Evolutionary conservation across 2,329 filamentous ascomycete genomes (phyloP).

Genomic region (Alternaria consortialis): DNA sequence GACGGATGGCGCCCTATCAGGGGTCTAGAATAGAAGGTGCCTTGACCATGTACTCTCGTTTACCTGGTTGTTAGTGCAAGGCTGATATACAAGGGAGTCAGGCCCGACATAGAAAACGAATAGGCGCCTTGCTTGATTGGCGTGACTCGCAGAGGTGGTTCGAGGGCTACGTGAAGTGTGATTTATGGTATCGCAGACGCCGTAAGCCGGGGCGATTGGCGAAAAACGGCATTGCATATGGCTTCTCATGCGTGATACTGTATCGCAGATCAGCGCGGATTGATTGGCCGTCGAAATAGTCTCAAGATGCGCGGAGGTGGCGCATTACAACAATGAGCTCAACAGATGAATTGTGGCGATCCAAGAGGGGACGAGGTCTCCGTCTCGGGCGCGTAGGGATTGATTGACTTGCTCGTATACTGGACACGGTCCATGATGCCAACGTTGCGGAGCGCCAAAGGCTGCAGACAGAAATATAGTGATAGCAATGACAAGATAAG

Average conservation of each 20-base stretch:
- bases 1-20: slow-evolving; percentile 41
- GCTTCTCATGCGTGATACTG: slow-evolving; percentile 33
- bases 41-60: slow-evolving; percentile 22
- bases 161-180: slow-evolving; percentile 16
- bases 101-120: slow-evolving; percentile 35
- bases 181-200: slow-evolving; percentile 24
- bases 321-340: slow-evolving; percentile 31
- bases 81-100: slow-evolving; percentile 30
- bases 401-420: slow-evolving; percentile 50
- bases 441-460: slow-evolving; percentile 30
- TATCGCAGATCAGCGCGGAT: slow-evolving; percentile 45
- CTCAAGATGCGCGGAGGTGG: slow-evolving; percentile 22
- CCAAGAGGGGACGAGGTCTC: slow-evolving; percentile 32
- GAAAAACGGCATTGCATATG: slow-evolving; percentile 49
- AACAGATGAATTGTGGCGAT: slow-evolving; percentile 31
- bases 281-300: slow-evolving; percentile 39
- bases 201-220: slow-evolving; percentile 33
- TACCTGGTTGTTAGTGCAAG: slow-evolving; percentile 30
- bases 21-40: slow-evolving; percentile 24
- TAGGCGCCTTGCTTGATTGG: slow-evolving; percentile 18
- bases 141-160: slow-evolving; percentile 15
- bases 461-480: slow-evolving; percentile 30
- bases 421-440: slow-evolving; percentile 36
- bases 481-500: slow-evolving; percentile 32
- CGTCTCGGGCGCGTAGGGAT: slow-evolving; percentile 38